Evolutionary conservation across 1,284 basidiomycete genomes (phyloP), one percentile per base, ranked within the genome.

Genomic region (Dichomitus squalens): DNA sequence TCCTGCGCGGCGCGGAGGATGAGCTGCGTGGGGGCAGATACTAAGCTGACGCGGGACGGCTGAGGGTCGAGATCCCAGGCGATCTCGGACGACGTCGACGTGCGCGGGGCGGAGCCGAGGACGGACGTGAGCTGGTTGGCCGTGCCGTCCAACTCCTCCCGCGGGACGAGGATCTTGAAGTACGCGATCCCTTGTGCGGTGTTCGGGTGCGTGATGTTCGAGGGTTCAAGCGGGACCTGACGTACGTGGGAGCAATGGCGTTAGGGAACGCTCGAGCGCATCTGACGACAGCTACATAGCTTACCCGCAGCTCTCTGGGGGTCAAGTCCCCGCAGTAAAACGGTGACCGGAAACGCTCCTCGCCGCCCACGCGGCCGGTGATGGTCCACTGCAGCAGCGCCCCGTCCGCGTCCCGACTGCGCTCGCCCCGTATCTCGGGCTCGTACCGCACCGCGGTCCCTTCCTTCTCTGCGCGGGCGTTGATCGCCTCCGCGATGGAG

Each of bases 271-370:
- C n/a, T 18, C n/a, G 20, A 18, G 25, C 7, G n/a, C 20, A 20
- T 20, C n/a, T 7, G 8, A 12, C 16, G 3, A 18, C 36, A 18
- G 20, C 1, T 6, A 33, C 31, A 33, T 12, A 6, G 74, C 82
- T 14, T 60, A 87, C 88, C 69, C 88, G 73, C 70, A 79, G 76
- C 6, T 69, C 63, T 46, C 87, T 72, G 3, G 84, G 80, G 5
- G 87, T 88, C 2, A 88, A 70, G 67, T 90, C 87, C 23, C 85
- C 85, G 64, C 88, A 90, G 67, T 85, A 90, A 67, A 90, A 90
- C 16, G 88, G 87, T 9, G 85, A 65, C 2, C 66, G 60, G 2
- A 79, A 76, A 0, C 73, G 70, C 5, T 60, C 58, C 8, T 63
- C 63, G 27, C 55, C 52, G 9, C 34, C 31, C 31, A 7, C 52